Conservation (phyloP, 768 basidiomycete genomes). For the Agaricus blazei region DNA sequence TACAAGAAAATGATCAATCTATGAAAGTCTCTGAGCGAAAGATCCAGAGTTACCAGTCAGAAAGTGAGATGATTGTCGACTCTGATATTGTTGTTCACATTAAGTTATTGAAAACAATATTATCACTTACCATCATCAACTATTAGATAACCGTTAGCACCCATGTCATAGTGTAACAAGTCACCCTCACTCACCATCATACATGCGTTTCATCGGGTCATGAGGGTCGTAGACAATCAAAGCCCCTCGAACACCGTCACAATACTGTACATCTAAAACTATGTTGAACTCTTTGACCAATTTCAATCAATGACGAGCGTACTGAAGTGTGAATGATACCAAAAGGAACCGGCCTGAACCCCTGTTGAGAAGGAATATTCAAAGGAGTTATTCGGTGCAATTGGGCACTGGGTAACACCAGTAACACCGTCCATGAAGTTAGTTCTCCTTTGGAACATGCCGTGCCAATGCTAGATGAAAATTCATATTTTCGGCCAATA, state of each 20-base stretch:
- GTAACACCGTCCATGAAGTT: constrained; percentile 42
- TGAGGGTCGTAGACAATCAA: constrained; percentile 33
- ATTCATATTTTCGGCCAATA: background rate
- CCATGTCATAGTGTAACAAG: background rate
- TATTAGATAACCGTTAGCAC: constrained; percentile 10
- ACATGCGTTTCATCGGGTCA: constrained; percentile 26
- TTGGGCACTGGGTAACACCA: constrained; percentile 44
- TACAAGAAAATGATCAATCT: background rate
- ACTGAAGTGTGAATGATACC: constrained; percentile 33
- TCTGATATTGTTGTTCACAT: constrained; percentile 21
- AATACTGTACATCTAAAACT: constrained; percentile 37
- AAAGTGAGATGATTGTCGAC: constrained; percentile 31
- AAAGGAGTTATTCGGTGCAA: constrained; percentile 35
- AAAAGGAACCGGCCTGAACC: constrained; percentile 27
- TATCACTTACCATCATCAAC: constrained; percentile 27
- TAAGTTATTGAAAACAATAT: constrained; percentile 1
- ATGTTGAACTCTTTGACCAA: background rate
- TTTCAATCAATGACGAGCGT: background rate
- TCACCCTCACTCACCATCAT: constrained; percentile 14
- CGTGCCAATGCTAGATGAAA: constrained; percentile 45
- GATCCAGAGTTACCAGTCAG: constrained; percentile 26
- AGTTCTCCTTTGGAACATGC: constrained; percentile 36
- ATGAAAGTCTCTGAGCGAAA: background rate
- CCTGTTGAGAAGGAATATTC: constrained; percentile 30
- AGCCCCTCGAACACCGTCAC: constrained; percentile 35